Base-by-base conservation (phyloP, 2,329 filamentous ascomycete genomes). In the Aspergillus melleus region DNA sequence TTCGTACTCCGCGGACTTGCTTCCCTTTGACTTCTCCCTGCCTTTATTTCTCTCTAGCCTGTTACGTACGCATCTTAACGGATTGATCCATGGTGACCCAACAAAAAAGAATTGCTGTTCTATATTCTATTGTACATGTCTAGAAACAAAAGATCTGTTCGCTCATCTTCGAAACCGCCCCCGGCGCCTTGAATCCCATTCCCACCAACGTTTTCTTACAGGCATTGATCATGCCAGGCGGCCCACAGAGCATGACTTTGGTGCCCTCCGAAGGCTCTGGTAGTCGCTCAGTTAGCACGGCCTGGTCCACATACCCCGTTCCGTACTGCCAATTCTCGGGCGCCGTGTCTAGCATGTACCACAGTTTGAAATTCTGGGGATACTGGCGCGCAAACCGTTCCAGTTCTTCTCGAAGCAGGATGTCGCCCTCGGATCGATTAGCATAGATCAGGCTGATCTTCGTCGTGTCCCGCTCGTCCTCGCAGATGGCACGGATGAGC, bases 401-500 rank as follows among this genome's bases (percentile, higher is more conserved):
- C 1, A 89, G 79, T 66, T 88, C 79, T 0, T 77, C 63, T 0
- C 84, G 76, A 16, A 89, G 72, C 8, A 89, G 70, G 57, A 89
- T 88, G 62, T 89, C 87, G 2, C 77, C 77, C 64, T 87, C 84
- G 0, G 77, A 79, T 1, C 81, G 77, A 71, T 87, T 88, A 30
- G 84, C 86, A 61, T 87, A 88, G 30, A 89, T 71, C 4, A 89
- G 74, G 49, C 76, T 82, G 47, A 88, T 71, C 62, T 84, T 72
- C 0, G 87, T 88, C 1, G 76, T 77, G 61, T 89, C 87, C 6
- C 72, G 74, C n/a, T 81, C 76, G 56, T 88, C 83, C 66, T 88
- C 85, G 66, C 84, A 86, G 58, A 88, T 86, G 49, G 85, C 84
- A 4, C 85, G 82, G 66, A 88, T 87, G 6, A 89, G 72, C 67